phyloP scores from a whole-genome alignment of 331 rosid genomes.

The Arachis monticola region DNA sequence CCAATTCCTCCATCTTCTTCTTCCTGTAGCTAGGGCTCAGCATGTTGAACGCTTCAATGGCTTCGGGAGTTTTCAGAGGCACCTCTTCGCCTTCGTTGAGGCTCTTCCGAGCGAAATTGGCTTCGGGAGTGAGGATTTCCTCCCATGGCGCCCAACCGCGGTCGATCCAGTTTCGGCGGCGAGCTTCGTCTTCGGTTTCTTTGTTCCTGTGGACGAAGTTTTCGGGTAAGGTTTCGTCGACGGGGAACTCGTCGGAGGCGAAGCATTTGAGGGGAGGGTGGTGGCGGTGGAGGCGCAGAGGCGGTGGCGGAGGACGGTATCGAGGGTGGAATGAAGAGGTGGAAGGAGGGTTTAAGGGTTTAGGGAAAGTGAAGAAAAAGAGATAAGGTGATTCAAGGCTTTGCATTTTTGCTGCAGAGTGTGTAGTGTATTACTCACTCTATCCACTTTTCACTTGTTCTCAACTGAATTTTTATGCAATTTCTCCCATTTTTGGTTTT shows the following conservation, averaged over 20 bases:
- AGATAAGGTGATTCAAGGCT: constrained; percentile 60
- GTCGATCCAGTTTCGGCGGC: constrained; percentile 82
- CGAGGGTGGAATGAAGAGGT: constrained; percentile 17
- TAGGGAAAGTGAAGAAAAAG: constrained; percentile 73
- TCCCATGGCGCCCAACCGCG: constrained; percentile 99
- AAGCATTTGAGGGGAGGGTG: constrained; percentile 44
- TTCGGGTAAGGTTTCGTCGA: constrained; percentile 74
- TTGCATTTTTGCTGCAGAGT: constrained; percentile 52
- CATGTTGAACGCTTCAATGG: constrained; percentile 93
- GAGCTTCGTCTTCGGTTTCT: constrained; percentile 91
- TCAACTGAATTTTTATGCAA: too few relatives aligned
- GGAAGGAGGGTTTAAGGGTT: constrained; percentile 57
- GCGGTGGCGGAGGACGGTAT: constrained; percentile 39
- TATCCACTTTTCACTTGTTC: too few relatives aligned
- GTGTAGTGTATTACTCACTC: too few relatives aligned
- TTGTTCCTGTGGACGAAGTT: constrained; percentile 62
- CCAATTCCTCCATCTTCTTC: constrained; percentile 81
- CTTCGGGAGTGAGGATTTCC: constrained; percentile 88
- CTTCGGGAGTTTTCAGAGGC: constrained; percentile 75
- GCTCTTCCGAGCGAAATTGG: constrained; percentile 80
- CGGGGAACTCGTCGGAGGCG: constrained; percentile 95
- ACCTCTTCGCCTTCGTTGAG: constrained; percentile 96
- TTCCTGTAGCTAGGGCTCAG: constrained; percentile 71
- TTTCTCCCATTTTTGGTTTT: too few relatives aligned
- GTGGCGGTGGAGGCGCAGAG: constrained; percentile 13